A percentile compares a stretch with the other conserved stretches of the same genome.
phyloP scores from a whole-genome alignment of 352 stramenopile species.

The Globisporangium polare region DNA sequence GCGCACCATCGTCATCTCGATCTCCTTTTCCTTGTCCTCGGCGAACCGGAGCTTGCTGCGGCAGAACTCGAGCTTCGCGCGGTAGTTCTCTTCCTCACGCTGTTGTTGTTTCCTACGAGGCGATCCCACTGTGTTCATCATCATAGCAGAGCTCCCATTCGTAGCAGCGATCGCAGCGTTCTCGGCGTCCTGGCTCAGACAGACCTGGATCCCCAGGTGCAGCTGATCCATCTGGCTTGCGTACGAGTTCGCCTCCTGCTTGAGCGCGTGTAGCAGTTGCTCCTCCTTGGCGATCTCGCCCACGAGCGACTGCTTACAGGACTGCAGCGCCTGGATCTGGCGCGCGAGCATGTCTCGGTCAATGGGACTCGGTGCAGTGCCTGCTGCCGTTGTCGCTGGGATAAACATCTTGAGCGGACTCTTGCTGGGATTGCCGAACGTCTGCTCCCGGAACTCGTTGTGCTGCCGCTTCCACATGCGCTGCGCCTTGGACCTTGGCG shows the following conservation, averaged over 20 bases:
- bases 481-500: constrained; percentile 15
- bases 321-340: constrained; percentile 61
- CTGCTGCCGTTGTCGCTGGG: not conserved
- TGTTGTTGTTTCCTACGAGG: constrained; percentile 16
- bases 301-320: constrained; percentile 60
- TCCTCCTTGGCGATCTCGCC: constrained; percentile 63
- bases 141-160: not conserved
- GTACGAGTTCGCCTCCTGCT: constrained; percentile 41
- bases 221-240: constrained; percentile 52
- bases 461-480: constrained; percentile 23
- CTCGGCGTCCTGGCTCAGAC: constrained; percentile 19
- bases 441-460: constrained; percentile 21
- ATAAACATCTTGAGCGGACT: constrained; percentile 7
- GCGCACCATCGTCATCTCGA: constrained; percentile 62
- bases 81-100: constrained; percentile 39
- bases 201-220: constrained; percentile 45
- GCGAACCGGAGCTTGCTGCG: constrained; percentile 53
- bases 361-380: constrained; percentile 14
- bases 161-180: not conserved
- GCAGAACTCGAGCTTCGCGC: constrained; percentile 51
- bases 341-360: constrained; percentile 39
- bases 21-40: constrained; percentile 66
- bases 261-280: constrained; percentile 54
- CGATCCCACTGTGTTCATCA: not conserved
- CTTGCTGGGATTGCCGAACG: constrained; percentile 9